Conservation (phyloP, 2,329 filamentous ascomycete species). For the Helotiales sp. region DNA sequence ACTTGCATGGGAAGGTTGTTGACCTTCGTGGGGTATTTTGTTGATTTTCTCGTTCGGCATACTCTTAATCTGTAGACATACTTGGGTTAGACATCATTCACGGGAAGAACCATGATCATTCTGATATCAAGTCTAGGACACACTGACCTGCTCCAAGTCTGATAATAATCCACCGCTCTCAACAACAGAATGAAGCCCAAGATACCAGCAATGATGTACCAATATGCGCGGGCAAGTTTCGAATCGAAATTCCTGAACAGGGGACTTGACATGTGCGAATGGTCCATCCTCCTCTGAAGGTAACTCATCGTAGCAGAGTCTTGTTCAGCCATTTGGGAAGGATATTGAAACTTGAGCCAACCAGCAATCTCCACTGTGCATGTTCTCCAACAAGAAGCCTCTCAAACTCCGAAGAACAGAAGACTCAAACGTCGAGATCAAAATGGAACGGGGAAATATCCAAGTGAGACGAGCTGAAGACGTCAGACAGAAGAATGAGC, state of each 20-base stretch:
- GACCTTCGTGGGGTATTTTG: constrained; percentile 58
- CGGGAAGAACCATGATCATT: not conserved
- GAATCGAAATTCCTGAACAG: constrained; percentile 54
- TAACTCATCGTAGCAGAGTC: not conserved
- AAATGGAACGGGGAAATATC: not conserved
- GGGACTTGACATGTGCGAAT: constrained; percentile 40
- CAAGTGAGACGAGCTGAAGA: not conserved
- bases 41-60: constrained; percentile 45
- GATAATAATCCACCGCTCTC: constrained; percentile 30
- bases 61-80: constrained; percentile 50
- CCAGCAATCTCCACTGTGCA: constrained; percentile 9
- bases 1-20: constrained; percentile 51
- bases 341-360: not conserved
- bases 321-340: not conserved
- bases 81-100: not conserved
- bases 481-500: not conserved
- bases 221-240: constrained; percentile 59
- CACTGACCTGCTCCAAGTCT: constrained; percentile 35
- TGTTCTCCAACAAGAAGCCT: not conserved
- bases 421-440: not conserved
- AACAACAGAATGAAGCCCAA: constrained; percentile 31
- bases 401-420: not conserved
- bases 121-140: not conserved
- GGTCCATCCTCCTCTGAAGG: constrained; percentile 29
- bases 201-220: constrained; percentile 61